These are phyloP conservation scores for Fragilaria crotonensis DNA, from an alignment of 108 stramenopile species.

Conservation along the genomic window DNA sequence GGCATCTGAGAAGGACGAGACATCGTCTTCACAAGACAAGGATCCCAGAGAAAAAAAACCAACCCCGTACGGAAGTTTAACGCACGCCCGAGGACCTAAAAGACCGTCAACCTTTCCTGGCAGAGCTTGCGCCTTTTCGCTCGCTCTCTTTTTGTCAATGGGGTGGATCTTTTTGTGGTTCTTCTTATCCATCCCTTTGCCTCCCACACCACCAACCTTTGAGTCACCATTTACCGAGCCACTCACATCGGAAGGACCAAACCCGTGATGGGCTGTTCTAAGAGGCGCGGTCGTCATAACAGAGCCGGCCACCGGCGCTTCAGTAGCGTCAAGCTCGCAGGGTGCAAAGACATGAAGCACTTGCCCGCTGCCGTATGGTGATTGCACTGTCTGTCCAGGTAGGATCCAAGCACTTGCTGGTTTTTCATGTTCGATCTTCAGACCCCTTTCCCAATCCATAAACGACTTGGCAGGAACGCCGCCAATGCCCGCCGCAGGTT, in stretches of 20 bases:
- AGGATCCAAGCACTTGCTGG: slow-evolving; percentile 67
- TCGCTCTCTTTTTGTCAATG: no score
- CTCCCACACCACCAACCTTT: no score
- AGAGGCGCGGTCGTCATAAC: no score
- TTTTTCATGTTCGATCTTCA: slow-evolving; percentile 9
- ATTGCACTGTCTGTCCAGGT: slow-evolving; percentile 61
- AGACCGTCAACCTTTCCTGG: slow-evolving; percentile 4
- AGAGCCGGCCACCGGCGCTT: not conserved
- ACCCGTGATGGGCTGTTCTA: no score
- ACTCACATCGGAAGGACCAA: no score
- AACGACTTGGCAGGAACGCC: slow-evolving; percentile 35
- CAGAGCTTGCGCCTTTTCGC: not conserved
- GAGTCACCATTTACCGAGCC: no score
- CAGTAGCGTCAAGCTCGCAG: not conserved
- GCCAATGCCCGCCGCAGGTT: slow-evolving; percentile 58
- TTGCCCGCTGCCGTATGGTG: slow-evolving; percentile 58
- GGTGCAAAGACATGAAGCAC: slow-evolving; percentile 40
- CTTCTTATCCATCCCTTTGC: no score
- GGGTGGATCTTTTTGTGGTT: not conserved
- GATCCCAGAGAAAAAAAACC: slow-evolving; percentile 29
- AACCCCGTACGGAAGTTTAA: slow-evolving; percentile 43
- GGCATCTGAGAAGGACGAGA: slow-evolving; percentile 34
- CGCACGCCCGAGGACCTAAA: slow-evolving; percentile 34
- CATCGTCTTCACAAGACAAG: slow-evolving; percentile 21
- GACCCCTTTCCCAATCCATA: slow-evolving; percentile 22